Evolutionary conservation across 2,329 filamentous ascomycete species (phyloP).

Genomic region (Fusarium burgessii): DNA sequence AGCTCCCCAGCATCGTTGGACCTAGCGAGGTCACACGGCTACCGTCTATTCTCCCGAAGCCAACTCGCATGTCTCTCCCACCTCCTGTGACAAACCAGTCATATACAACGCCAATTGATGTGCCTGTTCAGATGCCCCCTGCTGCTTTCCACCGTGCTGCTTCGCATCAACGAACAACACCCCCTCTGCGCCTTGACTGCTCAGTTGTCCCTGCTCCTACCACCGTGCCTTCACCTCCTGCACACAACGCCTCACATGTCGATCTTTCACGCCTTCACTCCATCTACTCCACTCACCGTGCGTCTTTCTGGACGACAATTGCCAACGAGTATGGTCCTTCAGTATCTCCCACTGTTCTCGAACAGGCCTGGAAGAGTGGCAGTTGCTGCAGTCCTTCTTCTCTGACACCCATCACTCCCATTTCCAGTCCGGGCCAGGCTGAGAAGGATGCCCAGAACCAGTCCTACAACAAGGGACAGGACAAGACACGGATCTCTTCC

Average conservation of each 20-base stretch:
- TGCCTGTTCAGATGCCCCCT: conserved; percentile 59
- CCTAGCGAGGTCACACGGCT: conserved; percentile 60
- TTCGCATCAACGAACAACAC: conserved; percentile 54
- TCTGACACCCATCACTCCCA: conserved; percentile 64
- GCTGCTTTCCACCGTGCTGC: conserved; percentile 52
- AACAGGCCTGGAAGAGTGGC: conserved; percentile 75
- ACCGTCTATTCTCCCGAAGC: conserved; percentile 75
- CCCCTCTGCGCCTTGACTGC: conserved; percentile 71
- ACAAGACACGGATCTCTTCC: conserved; percentile 72
- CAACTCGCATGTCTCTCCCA: conserved; percentile 62
- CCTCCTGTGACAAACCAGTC: conserved; percentile 53
- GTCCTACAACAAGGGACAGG: conserved; percentile 54
- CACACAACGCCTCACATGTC: conserved; percentile 59
- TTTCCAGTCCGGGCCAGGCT: conserved; percentile 62
- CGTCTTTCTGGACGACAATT: conserved; percentile 78
- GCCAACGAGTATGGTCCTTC: conserved; percentile 77
- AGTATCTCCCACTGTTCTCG: conserved; percentile 71
- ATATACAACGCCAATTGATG: conserved; percentile 58
- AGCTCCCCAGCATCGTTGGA: conserved; percentile 65
- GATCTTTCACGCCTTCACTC: conserved; percentile 75
- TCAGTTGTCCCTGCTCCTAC: conserved; percentile 56
- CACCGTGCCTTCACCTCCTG: conserved; percentile 51
- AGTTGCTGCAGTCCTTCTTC: conserved; percentile 55
- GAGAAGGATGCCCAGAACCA: conserved; percentile 56
- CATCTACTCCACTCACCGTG: conserved; percentile 77